Base-by-base conservation (phyloP, 2,329 filamentous ascomycete genomes). In the Chaetothyriales sp. region DNA sequence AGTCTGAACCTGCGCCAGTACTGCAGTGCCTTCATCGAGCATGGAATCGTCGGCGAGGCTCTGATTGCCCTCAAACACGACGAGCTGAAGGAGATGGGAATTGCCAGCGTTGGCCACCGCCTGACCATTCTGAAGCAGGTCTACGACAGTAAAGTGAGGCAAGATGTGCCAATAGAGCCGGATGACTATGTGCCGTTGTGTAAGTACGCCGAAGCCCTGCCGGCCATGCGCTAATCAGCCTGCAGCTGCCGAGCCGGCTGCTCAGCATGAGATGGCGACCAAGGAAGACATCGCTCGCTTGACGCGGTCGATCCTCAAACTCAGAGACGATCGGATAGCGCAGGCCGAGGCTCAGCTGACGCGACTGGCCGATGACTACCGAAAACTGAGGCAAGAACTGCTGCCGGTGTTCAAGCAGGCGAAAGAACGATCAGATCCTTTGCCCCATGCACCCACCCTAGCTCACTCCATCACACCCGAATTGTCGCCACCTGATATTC, bases 61-160 rank as follows among this genome's bases (percentile, higher is more conserved):
- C 74, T 98, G 56, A 81, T 95, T 52, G 87, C 87, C 43, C 73
- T 98, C 57, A 84, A 86, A 57, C 92, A 97, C 66, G 86, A 94
- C 52, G 90, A 97, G 66, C 74, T 98, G 62, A 95, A 94, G 69
- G 88, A 94, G 65, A 90, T 97, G 82, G 89, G 89, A 47, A 86
- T 98, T 58, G 75, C 76, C 57, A 97, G 90, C 70, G 88, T 95
- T 47, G 92, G 92, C 43, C 92, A 98, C 71, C 83, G 92, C 54
- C 75, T 98, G 62, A 94, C 89, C 19, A 94, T 98, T 53, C 77
- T 98, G 53, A 97, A 95, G 72, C 89, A 83, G 62, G 89, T 97
- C 51, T 97, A 95, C 70, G 89, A 97, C 64, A 83, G 92, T 64
- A 98, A 98, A 72, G 84, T 90, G 67, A 88, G 88, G 58, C 89